These are phyloP conservation scores for Serendipita sp. DNA, from an alignment of 768 basidiomycete species.

Conservation along the genomic window DNA sequence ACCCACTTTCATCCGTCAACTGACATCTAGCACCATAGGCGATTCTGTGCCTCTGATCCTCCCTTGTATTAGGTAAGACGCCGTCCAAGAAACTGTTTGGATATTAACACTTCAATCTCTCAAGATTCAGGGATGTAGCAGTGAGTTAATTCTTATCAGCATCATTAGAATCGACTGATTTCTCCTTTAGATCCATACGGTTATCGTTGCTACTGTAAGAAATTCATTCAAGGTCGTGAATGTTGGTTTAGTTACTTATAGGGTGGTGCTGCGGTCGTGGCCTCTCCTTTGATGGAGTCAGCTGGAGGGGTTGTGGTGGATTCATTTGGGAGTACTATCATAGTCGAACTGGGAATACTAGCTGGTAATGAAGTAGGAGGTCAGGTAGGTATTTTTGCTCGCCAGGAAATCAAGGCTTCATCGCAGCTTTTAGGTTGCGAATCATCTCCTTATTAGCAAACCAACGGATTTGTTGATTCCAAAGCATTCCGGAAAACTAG, in stretches of 20 bases:
- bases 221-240: neutral
- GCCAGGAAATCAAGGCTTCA: neutral
- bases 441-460: slow-evolving; percentile 36
- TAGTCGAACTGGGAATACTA: slow-evolving; percentile 40
- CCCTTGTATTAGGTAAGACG: slow-evolving; percentile 30
- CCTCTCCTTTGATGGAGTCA: slow-evolving; percentile 35
- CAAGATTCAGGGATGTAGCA: neutral
- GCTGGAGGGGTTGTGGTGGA: slow-evolving; percentile 35
- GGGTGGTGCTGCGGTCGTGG: slow-evolving; percentile 29
- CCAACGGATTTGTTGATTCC: slow-evolving; percentile 33
- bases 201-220: slow-evolving; percentile 42
- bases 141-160: neutral
- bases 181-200: slow-evolving; percentile 42
- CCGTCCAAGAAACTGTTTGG: neutral
- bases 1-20: neutral
- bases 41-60: slow-evolving; percentile 46
- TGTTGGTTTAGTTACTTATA: slow-evolving; percentile 10
- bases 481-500: slow-evolving; percentile 33
- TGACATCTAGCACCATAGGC: slow-evolving; percentile 16
- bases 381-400: slow-evolving; percentile 17
- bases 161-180: slow-evolving; percentile 22
- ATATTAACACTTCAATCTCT: neutral
- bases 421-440: slow-evolving; percentile 17
- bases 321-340: slow-evolving; percentile 37
- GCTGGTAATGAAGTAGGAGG: slow-evolving; percentile 35